Base-by-base conservation (phyloP, 176 grass and related monocot genomes). In the Oryza meyeriana region DNA sequence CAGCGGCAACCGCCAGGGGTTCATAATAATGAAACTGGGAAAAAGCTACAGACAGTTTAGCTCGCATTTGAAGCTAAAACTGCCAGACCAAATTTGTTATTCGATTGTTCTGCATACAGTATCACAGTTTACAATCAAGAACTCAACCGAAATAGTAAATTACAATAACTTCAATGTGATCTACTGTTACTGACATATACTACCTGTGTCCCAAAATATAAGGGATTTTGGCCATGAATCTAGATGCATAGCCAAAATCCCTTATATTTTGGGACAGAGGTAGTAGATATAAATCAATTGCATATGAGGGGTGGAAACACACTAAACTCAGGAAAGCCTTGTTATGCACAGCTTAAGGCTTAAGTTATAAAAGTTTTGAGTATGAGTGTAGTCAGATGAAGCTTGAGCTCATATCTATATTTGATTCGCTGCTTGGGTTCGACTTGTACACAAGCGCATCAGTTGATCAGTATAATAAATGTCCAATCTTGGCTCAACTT, bases 1-100 rank as follows among this genome's bases (percentile, higher is more conserved):
- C 42, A 64, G 17, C 71, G 41, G 72, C 39, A 81, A 80, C 62
- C 48, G 13, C 20, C 27, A 69, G 68, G 13, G 31, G 25, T 80
- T 62, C 62, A 26, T 85, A 18, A 76, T 28, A 85, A 76, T 42
- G 20, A 41, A 80, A 71, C 26, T 64, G 18, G 26, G 30, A 18
- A 72, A 74, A 35, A 67, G 33, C 33, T 61, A 79, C 39, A 84
- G 41, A 47, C 17, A 67, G 42, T 76, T 36, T 30, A 61, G 61
- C 34, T 20, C 59, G 13, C 41, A 75, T 17, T 62, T 66, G 16
- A 72, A 88, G 68, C 16, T 61, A 73, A n/a, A 64, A 58, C 29
- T 66, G 13, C 22, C 68, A 30, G 64, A 35, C 29, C 8, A 79
- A 29, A 18, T n/a, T 41, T 57, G 22, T 10, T 79, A 17, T 33